Percentiles rank a stretch among this genome's conserved stretches.
phyloP scores from a whole-genome alignment of 2,329 filamentous ascomycete genomes.

The Akanthomyces muscarius region DNA sequence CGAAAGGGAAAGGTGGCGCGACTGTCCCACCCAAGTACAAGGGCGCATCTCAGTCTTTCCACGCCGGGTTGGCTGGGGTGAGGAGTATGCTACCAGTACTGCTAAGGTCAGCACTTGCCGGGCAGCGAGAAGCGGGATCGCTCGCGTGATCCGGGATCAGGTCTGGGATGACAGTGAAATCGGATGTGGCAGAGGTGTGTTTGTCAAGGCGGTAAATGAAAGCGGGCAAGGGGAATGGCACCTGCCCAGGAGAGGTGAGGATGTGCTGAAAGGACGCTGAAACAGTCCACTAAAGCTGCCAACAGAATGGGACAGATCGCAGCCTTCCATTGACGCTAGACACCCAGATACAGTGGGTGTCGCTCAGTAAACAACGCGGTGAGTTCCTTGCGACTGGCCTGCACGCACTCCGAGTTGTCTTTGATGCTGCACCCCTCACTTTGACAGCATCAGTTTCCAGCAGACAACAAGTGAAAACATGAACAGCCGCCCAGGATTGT shows the following conservation, averaged over 20 bases:
- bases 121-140: neutral
- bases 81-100: neutral
- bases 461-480: no score
- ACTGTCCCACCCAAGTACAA: neutral
- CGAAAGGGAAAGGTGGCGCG: neutral
- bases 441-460: no score
- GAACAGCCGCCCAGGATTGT: no score
- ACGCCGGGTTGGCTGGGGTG: neutral
- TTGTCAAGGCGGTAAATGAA: no score
- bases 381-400: neutral
- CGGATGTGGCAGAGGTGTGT: no score
- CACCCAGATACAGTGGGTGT: neutral
- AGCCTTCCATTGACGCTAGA: neutral
- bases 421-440: no score
- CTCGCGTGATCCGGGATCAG: slow-evolving; percentile 1
- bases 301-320: neutral
- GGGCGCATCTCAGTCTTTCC: neutral
- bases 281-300: neutral
- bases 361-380: neutral
- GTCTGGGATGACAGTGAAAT: neutral
- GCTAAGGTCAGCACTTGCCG: neutral
- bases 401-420: no score
- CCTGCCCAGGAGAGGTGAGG: neutral
- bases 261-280: neutral
- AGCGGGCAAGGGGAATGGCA: no score